Percentiles rank a stretch among this genome's conserved stretches.
Conservation (phyloP, 2,329 filamentous ascomycete species). For the Xylaria sp. region DNA sequence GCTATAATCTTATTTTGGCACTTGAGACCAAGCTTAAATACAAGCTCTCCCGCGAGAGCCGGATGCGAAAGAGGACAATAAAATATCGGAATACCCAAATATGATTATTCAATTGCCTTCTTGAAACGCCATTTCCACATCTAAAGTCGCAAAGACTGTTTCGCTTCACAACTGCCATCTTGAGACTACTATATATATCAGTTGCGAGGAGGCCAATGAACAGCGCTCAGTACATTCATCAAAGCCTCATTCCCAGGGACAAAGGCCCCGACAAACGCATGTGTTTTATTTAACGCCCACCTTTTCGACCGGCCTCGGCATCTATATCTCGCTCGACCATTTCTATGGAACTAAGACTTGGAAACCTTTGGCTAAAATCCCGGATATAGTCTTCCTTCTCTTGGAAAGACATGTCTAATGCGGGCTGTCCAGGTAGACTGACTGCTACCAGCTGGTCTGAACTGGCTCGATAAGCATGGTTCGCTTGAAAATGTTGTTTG, state of each 20-base stretch:
- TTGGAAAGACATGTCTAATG: conserved; percentile 65
- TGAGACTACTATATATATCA: conserved; percentile 23
- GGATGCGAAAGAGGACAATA: background rate
- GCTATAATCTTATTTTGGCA: background rate
- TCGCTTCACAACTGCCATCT: conserved; percentile 22
- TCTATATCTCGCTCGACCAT: conserved; percentile 80
- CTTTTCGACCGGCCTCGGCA: conserved; percentile 50
- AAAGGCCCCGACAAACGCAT: conserved; percentile 17
- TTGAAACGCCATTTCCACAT: conserved; percentile 35
- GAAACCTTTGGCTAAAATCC: conserved; percentile 86
- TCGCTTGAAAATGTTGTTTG: conserved; percentile 51
- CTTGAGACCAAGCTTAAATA: background rate
- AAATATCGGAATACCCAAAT: conserved; percentile 14
- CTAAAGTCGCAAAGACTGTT: conserved; percentile 18
- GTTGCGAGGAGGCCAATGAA: background rate
- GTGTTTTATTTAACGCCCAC: conserved; percentile 34
- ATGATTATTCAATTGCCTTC: conserved; percentile 36
- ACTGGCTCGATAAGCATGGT: conserved; percentile 44
- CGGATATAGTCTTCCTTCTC: conserved; percentile 73
- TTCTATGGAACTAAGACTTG: conserved; percentile 85
- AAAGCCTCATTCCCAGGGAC: conserved; percentile 21
- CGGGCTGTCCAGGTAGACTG: conserved; percentile 61
- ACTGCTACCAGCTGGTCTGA: conserved; percentile 57
- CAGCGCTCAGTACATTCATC: conserved; percentile 20
- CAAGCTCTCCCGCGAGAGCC: background rate